A percentile compares a stretch with the other conserved stretches of the same genome.
These are phyloP conservation scores for Cercospora sesami DNA, from an alignment of 2,329 filamentous ascomycete species.

Conservation along the genomic window DNA sequence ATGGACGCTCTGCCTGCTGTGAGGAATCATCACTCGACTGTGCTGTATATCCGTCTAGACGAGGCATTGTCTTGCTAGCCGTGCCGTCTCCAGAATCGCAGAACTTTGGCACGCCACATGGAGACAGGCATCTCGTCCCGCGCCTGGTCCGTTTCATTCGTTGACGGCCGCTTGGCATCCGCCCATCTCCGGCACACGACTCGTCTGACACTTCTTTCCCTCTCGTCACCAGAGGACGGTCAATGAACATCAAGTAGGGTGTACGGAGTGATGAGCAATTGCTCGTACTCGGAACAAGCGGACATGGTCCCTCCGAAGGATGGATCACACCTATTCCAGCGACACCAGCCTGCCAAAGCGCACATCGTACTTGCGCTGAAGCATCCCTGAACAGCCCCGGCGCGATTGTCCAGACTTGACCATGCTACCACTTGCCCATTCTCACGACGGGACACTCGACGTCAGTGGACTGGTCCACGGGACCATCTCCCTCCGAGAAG, in stretches of 20 bases:
- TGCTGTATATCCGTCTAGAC: neutral
- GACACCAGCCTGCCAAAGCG: neutral
- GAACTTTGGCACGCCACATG: constrained; percentile 2
- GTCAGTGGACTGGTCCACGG: constrained; percentile 31
- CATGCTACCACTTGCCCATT: neutral
- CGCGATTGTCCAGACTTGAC: neutral
- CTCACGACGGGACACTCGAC: neutral
- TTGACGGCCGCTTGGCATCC: neutral
- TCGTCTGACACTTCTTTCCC: neutral
- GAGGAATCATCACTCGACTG: neutral
- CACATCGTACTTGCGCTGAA: neutral
- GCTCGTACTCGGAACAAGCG: neutral
- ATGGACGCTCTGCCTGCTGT: neutral
- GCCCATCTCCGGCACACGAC: neutral
- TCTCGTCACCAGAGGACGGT: neutral
- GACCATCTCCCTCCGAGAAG: constrained; percentile 53
- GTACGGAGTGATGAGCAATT: neutral
- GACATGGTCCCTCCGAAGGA: neutral
- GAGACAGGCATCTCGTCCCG: neutral
- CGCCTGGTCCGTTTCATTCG: neutral
- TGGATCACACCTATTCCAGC: neutral
- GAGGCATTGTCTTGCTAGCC: neutral
- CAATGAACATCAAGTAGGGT: neutral
- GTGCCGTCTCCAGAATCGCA: neutral
- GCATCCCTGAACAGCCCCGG: neutral